phyloP scores from a whole-genome alignment of 306 rosid species.

The Trichosanthes truncata region DNA sequence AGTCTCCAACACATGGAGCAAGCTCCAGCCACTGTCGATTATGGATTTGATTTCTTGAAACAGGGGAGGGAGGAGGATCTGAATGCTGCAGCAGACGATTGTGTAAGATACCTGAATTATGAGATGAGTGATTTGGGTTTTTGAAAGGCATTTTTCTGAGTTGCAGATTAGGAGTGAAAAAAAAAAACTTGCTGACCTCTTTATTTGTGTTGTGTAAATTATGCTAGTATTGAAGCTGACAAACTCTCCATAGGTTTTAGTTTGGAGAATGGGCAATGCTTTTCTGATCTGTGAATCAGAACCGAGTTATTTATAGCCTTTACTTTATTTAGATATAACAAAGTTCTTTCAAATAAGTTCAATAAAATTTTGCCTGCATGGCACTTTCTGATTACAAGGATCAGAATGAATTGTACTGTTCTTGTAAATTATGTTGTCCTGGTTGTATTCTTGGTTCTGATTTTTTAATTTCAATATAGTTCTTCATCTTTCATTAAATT shows the following conservation, averaged over 20 bases:
- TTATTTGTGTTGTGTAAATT: background rate
- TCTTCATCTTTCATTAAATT: too few species aligned
- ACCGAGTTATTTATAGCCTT: background rate
- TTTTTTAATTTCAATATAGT: too few species aligned
- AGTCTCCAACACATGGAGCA: conserved; percentile 52
- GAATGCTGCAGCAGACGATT: conserved; percentile 17
- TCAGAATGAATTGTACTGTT: background rate
- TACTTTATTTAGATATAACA: background rate
- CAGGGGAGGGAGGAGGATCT: conserved; percentile 29
- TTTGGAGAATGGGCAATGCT: conserved; percentile 25
- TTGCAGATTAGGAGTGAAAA: background rate
- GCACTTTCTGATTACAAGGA: background rate
- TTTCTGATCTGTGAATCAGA: background rate
- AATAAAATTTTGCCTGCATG: background rate
- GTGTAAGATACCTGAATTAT: conserved; percentile 18
- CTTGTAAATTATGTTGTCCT: background rate
- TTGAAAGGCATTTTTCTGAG: background rate
- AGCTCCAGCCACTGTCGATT: conserved; percentile 26
- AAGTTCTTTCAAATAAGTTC: background rate
- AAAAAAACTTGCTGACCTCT: background rate
- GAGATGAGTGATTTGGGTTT: conserved; percentile 17
- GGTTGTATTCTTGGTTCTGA: background rate
- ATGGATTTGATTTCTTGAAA: conserved; percentile 49
- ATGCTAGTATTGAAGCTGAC: conserved; percentile 6
- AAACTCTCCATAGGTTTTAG: conserved; percentile 45